Evolutionary conservation across 2,329 filamentous ascomycete species (phyloP).

Genomic region (Aphanoascus verrucosus): DNA sequence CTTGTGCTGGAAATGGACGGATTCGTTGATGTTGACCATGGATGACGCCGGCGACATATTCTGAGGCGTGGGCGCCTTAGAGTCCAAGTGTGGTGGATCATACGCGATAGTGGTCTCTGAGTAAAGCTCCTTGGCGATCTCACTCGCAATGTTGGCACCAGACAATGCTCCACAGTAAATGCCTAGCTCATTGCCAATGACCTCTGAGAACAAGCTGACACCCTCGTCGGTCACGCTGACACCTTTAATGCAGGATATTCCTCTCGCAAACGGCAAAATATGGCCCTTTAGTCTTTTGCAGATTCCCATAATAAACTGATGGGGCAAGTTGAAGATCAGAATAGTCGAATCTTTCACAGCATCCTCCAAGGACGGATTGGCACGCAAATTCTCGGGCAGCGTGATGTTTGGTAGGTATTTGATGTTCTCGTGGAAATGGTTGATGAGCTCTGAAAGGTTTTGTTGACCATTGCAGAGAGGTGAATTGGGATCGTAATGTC

Average conservation of each 20-base stretch:
- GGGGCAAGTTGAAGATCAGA: slow-evolving; percentile 89
- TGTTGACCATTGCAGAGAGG: slow-evolving; percentile 54
- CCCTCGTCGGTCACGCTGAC: slow-evolving; percentile 82
- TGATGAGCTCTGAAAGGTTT: slow-evolving; percentile 87
- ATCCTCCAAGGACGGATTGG: slow-evolving; percentile 44
- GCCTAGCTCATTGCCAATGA: slow-evolving; percentile 77
- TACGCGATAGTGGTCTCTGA: slow-evolving; percentile 96
- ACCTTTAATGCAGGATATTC: slow-evolving; percentile 96
- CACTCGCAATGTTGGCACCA: slow-evolving; percentile 89
- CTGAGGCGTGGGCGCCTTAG: slow-evolving; percentile 56
- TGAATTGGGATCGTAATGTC: slow-evolving; percentile 55
- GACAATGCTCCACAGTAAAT: slow-evolving; percentile 96
- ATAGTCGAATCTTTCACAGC: slow-evolving; percentile 77
- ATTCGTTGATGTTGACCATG: slow-evolving; percentile 34
- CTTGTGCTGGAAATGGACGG: slow-evolving; percentile 49
- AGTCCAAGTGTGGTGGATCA: slow-evolving; percentile 82
- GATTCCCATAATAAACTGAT: slow-evolving; percentile 76
- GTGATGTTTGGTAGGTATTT: slow-evolving; percentile 90
- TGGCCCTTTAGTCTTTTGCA: slow-evolving; percentile 77
- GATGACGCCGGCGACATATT: slow-evolving; percentile 43
- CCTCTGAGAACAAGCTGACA: slow-evolving; percentile 84
- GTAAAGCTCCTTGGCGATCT: slow-evolving; percentile 92
- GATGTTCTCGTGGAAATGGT: slow-evolving; percentile 85
- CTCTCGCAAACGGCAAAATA: slow-evolving; percentile 82
- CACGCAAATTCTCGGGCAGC: slow-evolving; percentile 59